A percentile compares a stretch with the other conserved stretches of the same genome.
Conservation (phyloP, 306 rosid species). For the Dalbergia cultrata region DNA sequence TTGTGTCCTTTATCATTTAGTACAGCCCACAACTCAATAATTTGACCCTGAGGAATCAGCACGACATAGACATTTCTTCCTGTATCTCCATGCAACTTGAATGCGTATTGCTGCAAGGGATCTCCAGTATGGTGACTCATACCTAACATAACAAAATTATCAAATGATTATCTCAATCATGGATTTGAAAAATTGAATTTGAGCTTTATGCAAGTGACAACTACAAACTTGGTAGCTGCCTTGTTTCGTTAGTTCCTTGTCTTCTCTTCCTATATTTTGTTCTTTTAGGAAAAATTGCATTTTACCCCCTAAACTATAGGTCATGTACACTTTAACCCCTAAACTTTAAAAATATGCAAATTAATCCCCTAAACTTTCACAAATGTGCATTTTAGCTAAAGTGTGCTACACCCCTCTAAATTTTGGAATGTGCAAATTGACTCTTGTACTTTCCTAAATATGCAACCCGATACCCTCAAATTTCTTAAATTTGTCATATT, state of each 20-base stretch:
- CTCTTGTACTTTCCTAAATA: no score
- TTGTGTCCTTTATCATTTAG: not conserved
- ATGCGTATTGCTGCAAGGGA: constrained; percentile 64
- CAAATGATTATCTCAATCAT: not conserved
- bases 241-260: not conserved
- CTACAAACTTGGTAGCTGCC: not conserved
- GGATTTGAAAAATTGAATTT: not conserved
- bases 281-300: no score
- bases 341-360: no score
- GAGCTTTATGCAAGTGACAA: not conserved
- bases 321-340: no score
- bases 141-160: constrained; percentile 57
- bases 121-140: constrained; percentile 78
- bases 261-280: no score
- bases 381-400: no score
- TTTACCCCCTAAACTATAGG: no score
- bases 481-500: no score
- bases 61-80: constrained; percentile 59
- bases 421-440: no score
- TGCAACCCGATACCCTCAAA: no score
- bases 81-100: constrained; percentile 78
- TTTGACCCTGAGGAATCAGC: constrained; percentile 42
- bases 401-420: no score
- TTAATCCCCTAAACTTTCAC: no score
- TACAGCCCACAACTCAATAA: not conserved